Base-by-base conservation (phyloP, 192 early-diverging fungal species). In the Paraglomus occultum region DNA sequence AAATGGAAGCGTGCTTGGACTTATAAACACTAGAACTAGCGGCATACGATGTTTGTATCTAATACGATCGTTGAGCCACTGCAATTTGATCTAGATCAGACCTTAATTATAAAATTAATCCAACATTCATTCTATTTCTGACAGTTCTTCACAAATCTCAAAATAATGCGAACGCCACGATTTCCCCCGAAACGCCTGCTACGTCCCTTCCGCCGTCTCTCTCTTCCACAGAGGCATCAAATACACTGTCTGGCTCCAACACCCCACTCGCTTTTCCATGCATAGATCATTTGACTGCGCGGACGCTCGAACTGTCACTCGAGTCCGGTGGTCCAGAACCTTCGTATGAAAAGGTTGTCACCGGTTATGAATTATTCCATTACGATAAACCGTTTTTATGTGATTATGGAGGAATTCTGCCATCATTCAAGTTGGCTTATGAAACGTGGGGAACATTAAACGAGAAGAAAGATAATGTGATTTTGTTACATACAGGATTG, bases 361-460 rank as follows among this genome's bases (percentile, higher is more conserved):
- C 88, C 0, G 92, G 92, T 15, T 92, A 94, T 79, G 73, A 80
- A 46, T 67, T 81, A 39, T 94, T 82, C 70, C 79, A 81, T 43
- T 82, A 92, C 78, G 50, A 67, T 4, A 53, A 78, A 52, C 90
- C 91, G 10, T 95, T 95, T 70, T 72, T 84, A 5, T 79, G 92
- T 67, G 88, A 91, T 70, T 86, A 95, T 64, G 94, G 94, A 46
- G 96, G 95, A 11, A 71, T 85, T 42, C 81, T 98, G 1, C 85
- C 91, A 15, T 58, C 78, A 51, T 82, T 94, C 70, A 77, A 88
- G 53, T 89, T 99, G 64, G 97, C 97, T 1, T 99, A 97, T 74
- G 95, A 99, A 73, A 91, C 95, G 20, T 99, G 95, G 95, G 97
- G 97, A n/a, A 79, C 73, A 50, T 78, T 97, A 45, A 96, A 98